These are phyloP conservation scores for Plasmodium vivax DNA, from an alignment of 169 alveolate species.

Conservation along the genomic window DNA sequence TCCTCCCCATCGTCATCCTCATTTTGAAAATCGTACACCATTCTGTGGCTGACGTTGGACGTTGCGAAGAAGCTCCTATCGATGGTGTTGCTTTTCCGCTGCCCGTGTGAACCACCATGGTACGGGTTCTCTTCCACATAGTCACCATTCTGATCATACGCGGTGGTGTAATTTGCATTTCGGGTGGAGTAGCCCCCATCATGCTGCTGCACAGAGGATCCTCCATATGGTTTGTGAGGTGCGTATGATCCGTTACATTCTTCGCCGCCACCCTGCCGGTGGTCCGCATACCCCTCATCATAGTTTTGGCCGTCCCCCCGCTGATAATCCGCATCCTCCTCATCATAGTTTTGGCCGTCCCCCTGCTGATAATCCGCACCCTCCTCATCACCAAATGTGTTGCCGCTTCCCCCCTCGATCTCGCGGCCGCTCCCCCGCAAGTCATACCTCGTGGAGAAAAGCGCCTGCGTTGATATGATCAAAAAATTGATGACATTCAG, in stretches of 20 bases:
- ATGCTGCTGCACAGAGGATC: neutral
- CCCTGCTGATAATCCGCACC: neutral
- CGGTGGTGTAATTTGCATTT: neutral
- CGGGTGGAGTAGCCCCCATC: neutral
- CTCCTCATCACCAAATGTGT: neutral
- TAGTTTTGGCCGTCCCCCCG: neutral
- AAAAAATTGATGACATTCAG: slow-evolving; percentile 38
- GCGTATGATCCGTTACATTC: neutral
- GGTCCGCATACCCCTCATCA: neutral
- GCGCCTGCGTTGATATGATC: slow-evolving; percentile 33
- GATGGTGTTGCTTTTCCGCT: neutral
- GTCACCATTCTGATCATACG: neutral
- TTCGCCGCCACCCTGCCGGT: no score
- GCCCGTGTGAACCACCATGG: neutral
- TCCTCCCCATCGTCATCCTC: slow-evolving; percentile 19
- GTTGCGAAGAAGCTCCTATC: slow-evolving; percentile 57
- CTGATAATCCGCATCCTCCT: neutral
- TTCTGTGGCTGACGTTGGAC: slow-evolving; percentile 26
- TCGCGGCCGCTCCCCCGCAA: neutral
- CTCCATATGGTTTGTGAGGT: neutral
- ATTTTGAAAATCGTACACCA: slow-evolving; percentile 19
- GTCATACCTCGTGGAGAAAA: slow-evolving; percentile 23
- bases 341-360: no score
- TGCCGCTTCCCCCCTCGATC: neutral
- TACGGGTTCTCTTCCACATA: neutral